Conservation (phyloP, 495 filamentous ascomycete genomes). For the Penicillium silybi region DNA sequence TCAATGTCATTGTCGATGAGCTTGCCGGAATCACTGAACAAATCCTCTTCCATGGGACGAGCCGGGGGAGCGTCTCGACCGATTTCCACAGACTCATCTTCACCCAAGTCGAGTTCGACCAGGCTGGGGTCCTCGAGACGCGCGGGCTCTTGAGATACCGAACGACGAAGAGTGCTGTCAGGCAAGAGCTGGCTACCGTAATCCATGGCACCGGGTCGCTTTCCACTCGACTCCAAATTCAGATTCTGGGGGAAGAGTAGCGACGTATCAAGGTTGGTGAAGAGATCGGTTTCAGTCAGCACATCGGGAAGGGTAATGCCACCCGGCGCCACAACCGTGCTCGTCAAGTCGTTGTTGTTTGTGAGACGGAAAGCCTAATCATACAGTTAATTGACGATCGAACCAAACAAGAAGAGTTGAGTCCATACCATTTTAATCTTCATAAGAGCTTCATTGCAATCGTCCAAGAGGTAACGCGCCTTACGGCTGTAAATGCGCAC, state of each 20-base stretch:
- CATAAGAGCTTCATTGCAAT: conserved; percentile 94
- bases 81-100: conserved; percentile 66
- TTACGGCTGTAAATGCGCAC: conserved; percentile 97
- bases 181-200: conserved; percentile 69
- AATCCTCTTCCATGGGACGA: conserved; percentile 63
- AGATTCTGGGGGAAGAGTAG: conserved; percentile 67
- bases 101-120: conserved; percentile 50
- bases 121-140: conserved; percentile 47
- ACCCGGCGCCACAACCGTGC: conserved; percentile 61
- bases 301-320: conserved; percentile 79
- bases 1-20: conserved; percentile 43
- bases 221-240: conserved; percentile 53
- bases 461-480: conserved; percentile 90
- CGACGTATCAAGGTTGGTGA: conserved; percentile 69
- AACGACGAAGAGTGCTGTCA: conserved; percentile 53
- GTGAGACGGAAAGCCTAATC: conserved; percentile 70
- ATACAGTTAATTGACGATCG: background rate
- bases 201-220: conserved; percentile 51
- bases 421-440: conserved; percentile 95
- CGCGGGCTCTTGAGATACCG: conserved; percentile 46
- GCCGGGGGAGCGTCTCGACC: conserved; percentile 73
- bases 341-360: conserved; percentile 76
- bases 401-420: background rate
- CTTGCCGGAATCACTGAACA: conserved; percentile 62
- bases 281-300: conserved; percentile 83